Base-by-base conservation (phyloP, 345 rosid species). In the Excoecaria cochinchinensis region DNA sequence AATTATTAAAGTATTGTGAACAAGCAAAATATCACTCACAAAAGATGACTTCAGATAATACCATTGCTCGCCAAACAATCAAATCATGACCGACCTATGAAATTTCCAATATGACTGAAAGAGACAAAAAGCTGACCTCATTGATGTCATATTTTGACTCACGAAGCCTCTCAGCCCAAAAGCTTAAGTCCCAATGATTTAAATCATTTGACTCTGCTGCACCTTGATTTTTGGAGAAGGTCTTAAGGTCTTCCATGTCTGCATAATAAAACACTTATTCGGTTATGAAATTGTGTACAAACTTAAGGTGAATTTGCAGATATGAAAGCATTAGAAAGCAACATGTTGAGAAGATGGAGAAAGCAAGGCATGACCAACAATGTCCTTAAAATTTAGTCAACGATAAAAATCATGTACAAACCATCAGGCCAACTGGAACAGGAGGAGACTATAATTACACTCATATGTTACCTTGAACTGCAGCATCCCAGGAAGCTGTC, bases 131-230 rank as follows among this genome's bases (percentile, higher is more conserved):
- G 13, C n/a, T 44, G 15, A 94, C 98, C 97, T 94, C 94, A 74
- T 90, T 94, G 73, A 92, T 92, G 73, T 89, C 89, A 79, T 88
- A 94, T 89, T 88, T 94, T 50, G 96, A 86, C 76, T 94, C 98
- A 70, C 98, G 98, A 76, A 92, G 94, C 84, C 98, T 91, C 87
- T 94, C 98, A 71, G 94, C 89, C 98, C 98, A 94, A 88, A 89
- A 94, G 74, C 22, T 82, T 25, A 84, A 85, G 83, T 94, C 98
- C 98, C 98, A 94, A 67, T 94, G 91, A 71, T 48, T 87, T 86
- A 94, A 82, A 66, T 83, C 87, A 76, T 84, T 81, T 82, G 92
- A 87, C 89, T 92, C 98, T 47, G n/a, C 52, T 60, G 96, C 94
- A 74, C 91, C 91, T 84, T 92, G 92, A 76, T 59, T 79, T 84